These are phyloP conservation scores for Lodderomyces jiufengensis DNA, from an alignment of 1,139 yeast species.

Conservation along the genomic window DNA sequence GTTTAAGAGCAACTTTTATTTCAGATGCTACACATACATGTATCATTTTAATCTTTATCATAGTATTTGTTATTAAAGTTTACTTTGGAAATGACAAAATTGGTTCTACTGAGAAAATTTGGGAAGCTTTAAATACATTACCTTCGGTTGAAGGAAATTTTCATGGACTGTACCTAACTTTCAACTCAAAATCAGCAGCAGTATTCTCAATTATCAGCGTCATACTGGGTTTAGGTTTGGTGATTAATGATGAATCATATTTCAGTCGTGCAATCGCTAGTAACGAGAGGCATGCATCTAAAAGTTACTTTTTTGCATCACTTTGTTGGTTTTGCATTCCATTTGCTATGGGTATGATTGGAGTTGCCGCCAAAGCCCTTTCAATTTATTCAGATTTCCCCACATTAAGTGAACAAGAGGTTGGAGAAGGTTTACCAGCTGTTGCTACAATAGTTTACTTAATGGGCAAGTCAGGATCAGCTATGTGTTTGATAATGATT, in stretches of 20 bases:
- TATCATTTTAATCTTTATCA: conserved; percentile 34
- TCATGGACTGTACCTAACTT: conserved; percentile 46
- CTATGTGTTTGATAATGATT: conserved; percentile 40
- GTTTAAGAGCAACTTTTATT: conserved; percentile 44
- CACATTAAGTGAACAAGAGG: conserved; percentile 18
- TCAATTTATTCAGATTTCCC: conserved; percentile 27
- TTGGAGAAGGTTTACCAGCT: conserved; percentile 39
- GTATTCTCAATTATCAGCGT: conserved; percentile 30
- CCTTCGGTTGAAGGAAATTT: conserved; percentile 41
- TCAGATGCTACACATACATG: conserved; percentile 47
- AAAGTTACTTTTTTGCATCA: conserved; percentile 43
- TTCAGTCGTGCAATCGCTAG: conserved; percentile 33
- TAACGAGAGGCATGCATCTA: conserved; percentile 30
- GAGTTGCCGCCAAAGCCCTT: conserved; percentile 35
- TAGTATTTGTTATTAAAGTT: conserved; percentile 39
- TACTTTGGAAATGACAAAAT: conserved; percentile 38
- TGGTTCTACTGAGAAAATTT: conserved; percentile 47
- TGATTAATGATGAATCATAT: conserved; percentile 66
- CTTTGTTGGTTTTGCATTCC: conserved; percentile 42
- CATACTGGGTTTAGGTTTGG: conserved; percentile 52
- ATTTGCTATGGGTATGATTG: conserved; percentile 40
- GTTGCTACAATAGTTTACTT: conserved; percentile 41
- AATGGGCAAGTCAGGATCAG: conserved; percentile 44
- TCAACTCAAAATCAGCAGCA: conserved; percentile 41
- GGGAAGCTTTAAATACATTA: conserved; percentile 37